Evolutionary conservation across 2,329 filamentous ascomycete species (phyloP).

Genomic region (Aspergillus sojae): DNA sequence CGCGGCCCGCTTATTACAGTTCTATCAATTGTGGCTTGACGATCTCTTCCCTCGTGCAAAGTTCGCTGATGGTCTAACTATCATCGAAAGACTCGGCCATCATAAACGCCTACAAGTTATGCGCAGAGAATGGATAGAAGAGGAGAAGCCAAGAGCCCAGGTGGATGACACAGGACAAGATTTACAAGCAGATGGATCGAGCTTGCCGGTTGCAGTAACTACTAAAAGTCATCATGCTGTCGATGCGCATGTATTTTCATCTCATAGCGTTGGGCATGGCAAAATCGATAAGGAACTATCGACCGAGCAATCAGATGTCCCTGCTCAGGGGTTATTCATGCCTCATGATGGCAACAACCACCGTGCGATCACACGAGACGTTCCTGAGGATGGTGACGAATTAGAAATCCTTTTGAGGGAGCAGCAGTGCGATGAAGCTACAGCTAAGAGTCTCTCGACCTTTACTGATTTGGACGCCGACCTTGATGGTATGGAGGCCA

Average conservation of each 20-base stretch:
- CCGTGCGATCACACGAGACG: slow-evolving; percentile 16
- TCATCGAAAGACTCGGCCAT: slow-evolving; percentile 93
- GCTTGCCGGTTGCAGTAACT: neutral
- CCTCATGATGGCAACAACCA: slow-evolving; percentile 28
- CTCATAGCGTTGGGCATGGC: neutral
- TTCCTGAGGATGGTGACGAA: slow-evolving; percentile 47
- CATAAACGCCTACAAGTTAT: slow-evolving; percentile 74
- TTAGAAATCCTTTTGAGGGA: slow-evolving; percentile 59
- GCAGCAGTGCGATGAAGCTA: slow-evolving; percentile 37
- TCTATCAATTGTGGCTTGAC: slow-evolving; percentile 97
- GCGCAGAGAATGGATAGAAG: slow-evolving; percentile 81
- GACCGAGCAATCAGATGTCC: neutral
- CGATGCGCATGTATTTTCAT: neutral
- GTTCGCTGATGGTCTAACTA: slow-evolving; percentile 83
- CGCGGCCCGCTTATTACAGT: slow-evolving; percentile 75
- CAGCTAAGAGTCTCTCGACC: slow-evolving; percentile 62
- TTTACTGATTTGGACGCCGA: slow-evolving; percentile 43
- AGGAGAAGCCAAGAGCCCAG: slow-evolving; percentile 50
- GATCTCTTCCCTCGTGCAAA: slow-evolving; percentile 93
- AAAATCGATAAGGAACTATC: neutral
- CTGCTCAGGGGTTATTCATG: slow-evolving; percentile 31
- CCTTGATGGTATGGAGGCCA: slow-evolving; percentile 47
- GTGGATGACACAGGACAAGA: slow-evolving; percentile 8
- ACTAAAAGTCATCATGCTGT: neutral
- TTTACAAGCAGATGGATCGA: neutral